Base-by-base conservation (phyloP, 345 rosid species). In the Luvunga scandens region DNA sequence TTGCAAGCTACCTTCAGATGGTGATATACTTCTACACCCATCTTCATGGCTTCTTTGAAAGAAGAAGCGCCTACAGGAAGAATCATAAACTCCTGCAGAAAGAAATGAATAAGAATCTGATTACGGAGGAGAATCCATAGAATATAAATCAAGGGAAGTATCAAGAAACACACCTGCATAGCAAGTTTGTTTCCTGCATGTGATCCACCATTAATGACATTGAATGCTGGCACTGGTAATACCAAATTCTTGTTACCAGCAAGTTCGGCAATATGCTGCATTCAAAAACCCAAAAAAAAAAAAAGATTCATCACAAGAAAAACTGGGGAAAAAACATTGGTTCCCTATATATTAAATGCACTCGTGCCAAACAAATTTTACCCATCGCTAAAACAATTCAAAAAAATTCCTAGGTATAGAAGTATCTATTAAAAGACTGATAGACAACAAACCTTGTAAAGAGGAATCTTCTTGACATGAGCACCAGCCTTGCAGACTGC, bases 161-260 rank as follows among this genome's bases (percentile, higher is more conserved):
- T 42, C 34, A 18, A 55, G 31, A 62, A 45, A 33, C 77, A 9
- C 79, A 69, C 98, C 97, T 95, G 98, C 99, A 96, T 94, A 18
- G 98, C 99, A 48, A 96, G 98, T 82, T 96, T 94, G 85, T 96
- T 96, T 76, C 98, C 99, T 2, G 99, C 98, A 83, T 96, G 99
- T 42, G 99, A 96, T 71, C 99, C 99, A 80, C 99, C 99, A 56
- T 96, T 96, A 84, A 96, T 96, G 83, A 96, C 99, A 81, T 96
- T 96, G 86, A 96, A 96, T 63, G 99, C 99, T 7, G 99, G 99
- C 39, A 96, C 98, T 3, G 99, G 98, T 18, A 96, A 81, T 34
- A 96, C 98, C 92, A 96, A 86, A 31, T 87, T 87, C 50, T 83
- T 83, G 93, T 96, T 96, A 14, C 99, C 99, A 59, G 99, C 95